Evolutionary conservation across 2,329 filamentous ascomycete genomes (phyloP).

Genomic region (Immersiporthe knoxdaviesiana): DNA sequence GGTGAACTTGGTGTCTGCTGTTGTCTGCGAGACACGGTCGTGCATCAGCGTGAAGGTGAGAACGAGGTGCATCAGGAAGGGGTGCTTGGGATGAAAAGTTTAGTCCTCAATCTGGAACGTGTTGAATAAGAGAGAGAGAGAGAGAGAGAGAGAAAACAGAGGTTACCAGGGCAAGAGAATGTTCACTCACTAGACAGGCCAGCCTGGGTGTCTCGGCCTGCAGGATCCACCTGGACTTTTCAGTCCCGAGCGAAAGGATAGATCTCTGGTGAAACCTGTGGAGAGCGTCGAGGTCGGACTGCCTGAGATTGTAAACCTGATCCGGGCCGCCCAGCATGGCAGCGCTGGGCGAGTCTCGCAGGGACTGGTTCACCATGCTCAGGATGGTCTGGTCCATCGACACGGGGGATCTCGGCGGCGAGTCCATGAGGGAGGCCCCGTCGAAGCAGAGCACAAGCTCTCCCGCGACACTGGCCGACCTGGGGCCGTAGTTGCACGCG

Average conservation of each 20-base stretch:
- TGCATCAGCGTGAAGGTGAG: conserved; percentile 57
- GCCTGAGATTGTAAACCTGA: conserved; percentile 39
- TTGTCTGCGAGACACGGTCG: conserved; percentile 47
- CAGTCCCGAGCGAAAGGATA: conserved; percentile 44
- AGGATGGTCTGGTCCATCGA: conserved; percentile 31
- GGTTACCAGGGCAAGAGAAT: not conserved
- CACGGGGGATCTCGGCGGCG: conserved; percentile 30
- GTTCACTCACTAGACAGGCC: conserved; percentile 44
- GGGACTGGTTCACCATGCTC: conserved; percentile 31
- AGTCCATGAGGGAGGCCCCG: conserved; percentile 31
- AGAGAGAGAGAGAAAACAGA: too few species aligned
- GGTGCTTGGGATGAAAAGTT: conserved; percentile 39
- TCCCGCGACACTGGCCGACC: conserved; percentile 21
- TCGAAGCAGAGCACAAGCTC: conserved; percentile 40
- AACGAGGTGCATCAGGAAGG: conserved; percentile 59
- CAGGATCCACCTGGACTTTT: conserved; percentile 39
- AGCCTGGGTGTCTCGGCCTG: conserved; percentile 42
- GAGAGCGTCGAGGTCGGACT: conserved; percentile 41
- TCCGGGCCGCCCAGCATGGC: conserved; percentile 29
- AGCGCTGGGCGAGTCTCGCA: conserved; percentile 27
- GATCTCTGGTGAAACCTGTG: conserved; percentile 49
- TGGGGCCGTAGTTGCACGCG: conserved; percentile 49
- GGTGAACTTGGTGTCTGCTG: conserved; percentile 30
- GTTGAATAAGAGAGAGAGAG: too few species aligned
- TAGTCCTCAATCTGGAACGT: not conserved